A percentile compares a stretch with the other conserved stretches of the same genome.
These are phyloP conservation scores for Beauveria sp. DNA, from an alignment of 2,329 filamentous ascomycete species.

Conservation along the genomic window DNA sequence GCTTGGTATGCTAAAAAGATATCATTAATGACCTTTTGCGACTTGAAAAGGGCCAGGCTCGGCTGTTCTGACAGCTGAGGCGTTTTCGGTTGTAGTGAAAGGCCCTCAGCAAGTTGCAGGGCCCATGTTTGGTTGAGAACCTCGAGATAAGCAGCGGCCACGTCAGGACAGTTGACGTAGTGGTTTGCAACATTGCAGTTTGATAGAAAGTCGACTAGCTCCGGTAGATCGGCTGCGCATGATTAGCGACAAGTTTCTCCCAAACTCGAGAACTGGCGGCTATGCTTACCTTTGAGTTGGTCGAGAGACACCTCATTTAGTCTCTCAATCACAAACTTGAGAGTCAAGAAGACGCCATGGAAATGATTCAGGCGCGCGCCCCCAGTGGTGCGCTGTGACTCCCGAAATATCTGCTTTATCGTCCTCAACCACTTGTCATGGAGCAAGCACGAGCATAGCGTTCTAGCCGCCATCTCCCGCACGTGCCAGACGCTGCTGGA, in stretches of 20 bases:
- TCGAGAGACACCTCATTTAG: constrained; percentile 39
- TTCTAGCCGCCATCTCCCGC: constrained; percentile 70
- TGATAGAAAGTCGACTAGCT: constrained; percentile 23
- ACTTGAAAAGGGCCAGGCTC: constrained; percentile 31
- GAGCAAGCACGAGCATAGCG: constrained; percentile 56
- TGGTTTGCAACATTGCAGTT: constrained; percentile 18
- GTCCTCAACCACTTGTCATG: constrained; percentile 39
- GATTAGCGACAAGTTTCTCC: constrained; percentile 13
- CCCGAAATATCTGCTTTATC: constrained; percentile 29
- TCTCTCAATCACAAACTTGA: constrained; percentile 50
- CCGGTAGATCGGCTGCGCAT: constrained; percentile 22
- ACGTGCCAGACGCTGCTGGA: constrained; percentile 71
- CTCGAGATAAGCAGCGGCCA: constrained; percentile 39
- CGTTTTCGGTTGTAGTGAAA: constrained; percentile 14
- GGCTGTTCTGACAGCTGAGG: constrained; percentile 16
- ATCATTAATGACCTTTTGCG: constrained; percentile 28
- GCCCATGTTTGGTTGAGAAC: constrained; percentile 35
- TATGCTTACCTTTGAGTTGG: constrained; percentile 34
- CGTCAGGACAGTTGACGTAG: constrained; percentile 29
- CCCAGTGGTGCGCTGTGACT: constrained; percentile 18
- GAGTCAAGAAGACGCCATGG: constrained; percentile 50
- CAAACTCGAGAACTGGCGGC: neutral
- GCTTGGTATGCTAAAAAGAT: constrained; percentile 26
- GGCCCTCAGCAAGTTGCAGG: constrained; percentile 18
- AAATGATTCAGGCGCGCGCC: constrained; percentile 39